Conservation (phyloP, 208 protist genomes). For the Trypanosoma platydactyli region DNA sequence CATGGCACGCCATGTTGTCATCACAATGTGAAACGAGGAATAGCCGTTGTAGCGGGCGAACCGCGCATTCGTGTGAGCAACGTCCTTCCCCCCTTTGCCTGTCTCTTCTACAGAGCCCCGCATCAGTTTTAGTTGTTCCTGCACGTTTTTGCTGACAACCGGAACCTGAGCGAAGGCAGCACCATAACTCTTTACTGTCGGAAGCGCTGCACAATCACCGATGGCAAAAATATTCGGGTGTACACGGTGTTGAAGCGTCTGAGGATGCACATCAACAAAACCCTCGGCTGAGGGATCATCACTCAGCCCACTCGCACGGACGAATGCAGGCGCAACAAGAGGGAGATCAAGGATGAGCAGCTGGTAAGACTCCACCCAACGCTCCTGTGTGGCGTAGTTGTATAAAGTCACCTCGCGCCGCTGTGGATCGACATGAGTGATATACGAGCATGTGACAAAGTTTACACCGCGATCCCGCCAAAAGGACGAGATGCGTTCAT, state of each 20-base stretch:
- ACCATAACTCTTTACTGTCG: slow-evolving; percentile 81
- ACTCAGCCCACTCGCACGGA: slow-evolving; percentile 63
- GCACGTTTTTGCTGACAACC: slow-evolving; percentile 83
- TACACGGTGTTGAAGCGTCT: slow-evolving; percentile 72
- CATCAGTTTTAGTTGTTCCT: slow-evolving; percentile 42
- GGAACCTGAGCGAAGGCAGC: slow-evolving; percentile 74
- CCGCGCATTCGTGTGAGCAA: background rate
- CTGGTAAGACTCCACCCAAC: slow-evolving; percentile 51
- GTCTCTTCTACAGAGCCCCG: slow-evolving; percentile 10
- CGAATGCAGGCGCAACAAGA: slow-evolving; percentile 65
- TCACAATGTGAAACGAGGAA: slow-evolving; percentile 77
- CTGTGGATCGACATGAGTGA: slow-evolving; percentile 44
- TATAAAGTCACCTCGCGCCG: slow-evolving; percentile 60
- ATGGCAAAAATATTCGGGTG: slow-evolving; percentile 81
- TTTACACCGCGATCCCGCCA: slow-evolving; percentile 46
- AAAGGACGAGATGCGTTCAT: slow-evolving; percentile 43
- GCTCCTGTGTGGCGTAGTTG: slow-evolving; percentile 57
- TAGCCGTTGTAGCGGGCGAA: slow-evolving; percentile 70
- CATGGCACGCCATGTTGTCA: slow-evolving; percentile 84
- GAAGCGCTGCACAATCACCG: slow-evolving; percentile 80
- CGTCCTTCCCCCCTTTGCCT: background rate
- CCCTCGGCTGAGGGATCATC: slow-evolving; percentile 35
- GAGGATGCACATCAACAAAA: slow-evolving; percentile 76
- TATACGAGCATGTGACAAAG: slow-evolving; percentile 43
- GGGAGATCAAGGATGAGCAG: slow-evolving; percentile 80